These are phyloP conservation scores for Penicillium daleae DNA, from an alignment of 495 filamentous ascomycete species.

Conservation along the genomic window DNA sequence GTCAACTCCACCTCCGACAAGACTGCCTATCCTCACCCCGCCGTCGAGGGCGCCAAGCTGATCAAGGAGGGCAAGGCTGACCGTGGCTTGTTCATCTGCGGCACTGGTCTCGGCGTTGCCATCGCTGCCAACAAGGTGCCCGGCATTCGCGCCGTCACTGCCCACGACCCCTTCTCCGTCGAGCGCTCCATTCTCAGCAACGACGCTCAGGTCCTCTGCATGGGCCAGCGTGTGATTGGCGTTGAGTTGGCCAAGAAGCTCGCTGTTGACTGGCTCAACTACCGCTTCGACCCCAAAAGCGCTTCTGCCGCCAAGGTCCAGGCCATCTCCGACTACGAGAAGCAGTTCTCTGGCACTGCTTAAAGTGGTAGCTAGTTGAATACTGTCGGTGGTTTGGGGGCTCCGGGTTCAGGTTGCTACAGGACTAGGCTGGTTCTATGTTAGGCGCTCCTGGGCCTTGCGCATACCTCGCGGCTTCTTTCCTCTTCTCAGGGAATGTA, in stretches of 20 bases:
- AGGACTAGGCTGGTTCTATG: neutral
- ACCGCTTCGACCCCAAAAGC: constrained; percentile 76
- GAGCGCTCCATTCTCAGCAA: constrained; percentile 83
- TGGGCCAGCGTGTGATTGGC: constrained; percentile 84
- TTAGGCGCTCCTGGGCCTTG: neutral
- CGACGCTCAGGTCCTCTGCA: constrained; percentile 85
- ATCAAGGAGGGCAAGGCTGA: constrained; percentile 71
- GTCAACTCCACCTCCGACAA: constrained; percentile 70
- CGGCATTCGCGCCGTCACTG: constrained; percentile 82
- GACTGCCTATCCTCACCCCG: constrained; percentile 82
- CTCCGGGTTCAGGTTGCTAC: neutral
- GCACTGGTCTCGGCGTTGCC: constrained; percentile 83
- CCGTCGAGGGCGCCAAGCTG: constrained; percentile 69
- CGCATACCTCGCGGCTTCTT: neutral
- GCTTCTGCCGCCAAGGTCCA: constrained; percentile 74
- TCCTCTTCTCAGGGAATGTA: neutral
- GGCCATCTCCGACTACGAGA: constrained; percentile 75
- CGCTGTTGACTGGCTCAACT: constrained; percentile 80
- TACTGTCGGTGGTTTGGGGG: neutral
- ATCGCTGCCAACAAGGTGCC: constrained; percentile 88
- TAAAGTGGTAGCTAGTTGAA: constrained; percentile 18
- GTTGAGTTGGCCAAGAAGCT: constrained; percentile 77
- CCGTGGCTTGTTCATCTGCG: constrained; percentile 83
- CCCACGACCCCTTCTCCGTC: constrained; percentile 83
- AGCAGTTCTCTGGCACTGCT: constrained; percentile 42